Evolutionary conservation across 2,329 filamentous ascomycete genomes (phyloP), one percentile per base, ranked within the genome.

Genomic region (Fusarium sublunatum): DNA sequence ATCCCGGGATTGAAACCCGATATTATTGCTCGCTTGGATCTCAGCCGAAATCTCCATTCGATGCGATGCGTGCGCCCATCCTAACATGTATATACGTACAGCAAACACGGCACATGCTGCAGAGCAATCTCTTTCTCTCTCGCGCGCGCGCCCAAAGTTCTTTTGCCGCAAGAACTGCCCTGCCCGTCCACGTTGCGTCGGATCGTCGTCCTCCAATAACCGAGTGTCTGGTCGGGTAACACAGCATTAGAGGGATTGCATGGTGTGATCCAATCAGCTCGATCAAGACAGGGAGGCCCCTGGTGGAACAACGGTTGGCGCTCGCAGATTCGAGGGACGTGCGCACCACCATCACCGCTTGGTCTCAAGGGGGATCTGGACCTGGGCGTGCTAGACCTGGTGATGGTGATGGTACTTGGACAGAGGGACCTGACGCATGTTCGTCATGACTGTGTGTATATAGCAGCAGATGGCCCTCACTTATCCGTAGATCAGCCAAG

Each of bases 341-440:
- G 56, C 58, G 35, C 50, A 61, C 56, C 58, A 61, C 41, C 56
- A 61, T 40, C 56, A 61, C 56, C 58, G 50, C 50, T 53, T 51
- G 44, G 29, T 29, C 42, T 25, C 35, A 47, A 40, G 26, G 29
- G 41, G 28, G 53, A 11, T 15, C 22, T 6, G n/a, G 29, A n/a
- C 35, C 31, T 34, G 31, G 31, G 8, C 8, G 10, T 11, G 29
- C 5, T 10, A 10, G 29, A 19, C 19, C 19, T 19, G 29, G 10
- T 5, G 29, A 10, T 31, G 29, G 5, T 22, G 22, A 38, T 31
- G 11, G 25, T 32, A 15, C 39, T 28, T 34, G n/a, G 9, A 36
- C 51, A 54, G 42, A 53, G 38, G 52, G 52, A 53, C 52, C 52
- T 55, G 47, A 32, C 32, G n/a, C n/a, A n/a, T n/a, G n/a, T n/a